Percentiles rank a stretch among this genome's conserved stretches.
These are phyloP conservation scores for Simplicillium sp. DNA, from an alignment of 2,329 filamentous ascomycete genomes.

Conservation along the genomic window DNA sequence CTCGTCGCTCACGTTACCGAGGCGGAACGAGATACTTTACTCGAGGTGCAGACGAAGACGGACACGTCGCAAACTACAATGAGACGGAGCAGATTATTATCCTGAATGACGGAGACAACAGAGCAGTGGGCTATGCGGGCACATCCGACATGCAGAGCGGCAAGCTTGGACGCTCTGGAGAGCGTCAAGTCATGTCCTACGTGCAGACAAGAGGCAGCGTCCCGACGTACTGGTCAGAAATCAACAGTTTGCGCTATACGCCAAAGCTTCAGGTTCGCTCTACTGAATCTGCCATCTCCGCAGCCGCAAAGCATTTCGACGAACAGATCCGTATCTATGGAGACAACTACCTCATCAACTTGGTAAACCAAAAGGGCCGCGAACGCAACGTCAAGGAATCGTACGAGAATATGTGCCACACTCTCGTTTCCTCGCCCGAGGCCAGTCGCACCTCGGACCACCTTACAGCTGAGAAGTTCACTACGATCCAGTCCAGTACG, in stretches of 20 bases:
- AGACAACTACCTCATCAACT: slow-evolving; percentile 93
- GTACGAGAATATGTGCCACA: slow-evolving; percentile 82
- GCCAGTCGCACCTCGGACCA: slow-evolving; percentile 58
- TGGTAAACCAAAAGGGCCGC: slow-evolving; percentile 92
- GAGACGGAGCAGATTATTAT: slow-evolving; percentile 93
- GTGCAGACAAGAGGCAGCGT: slow-evolving; percentile 96
- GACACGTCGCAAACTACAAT: slow-evolving; percentile 97
- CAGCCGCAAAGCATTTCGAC: slow-evolving; percentile 79
- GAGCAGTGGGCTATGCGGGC: slow-evolving; percentile 71
- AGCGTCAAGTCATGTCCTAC: slow-evolving; percentile 86
- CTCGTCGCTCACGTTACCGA: slow-evolving; percentile 76
- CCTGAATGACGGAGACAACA: slow-evolving; percentile 70
- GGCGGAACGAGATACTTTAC: slow-evolving; percentile 93
- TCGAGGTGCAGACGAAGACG: slow-evolving; percentile 83
- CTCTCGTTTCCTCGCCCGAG: slow-evolving; percentile 58
- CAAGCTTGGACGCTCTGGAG: slow-evolving; percentile 52
- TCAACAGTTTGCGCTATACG: slow-evolving; percentile 87
- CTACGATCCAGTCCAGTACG: slow-evolving; percentile 58
- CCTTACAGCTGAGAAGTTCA: slow-evolving; percentile 70
- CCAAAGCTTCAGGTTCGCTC: slow-evolving; percentile 83
- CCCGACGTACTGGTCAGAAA: slow-evolving; percentile 90
- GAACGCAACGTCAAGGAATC: slow-evolving; percentile 85
- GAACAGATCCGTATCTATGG: slow-evolving; percentile 92
- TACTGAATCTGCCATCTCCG: slow-evolving; percentile 68
- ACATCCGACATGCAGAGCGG: slow-evolving; percentile 68